phyloP scores from a whole-genome alignment of 2,329 filamentous ascomycete species.

The Madurella fahalii region DNA sequence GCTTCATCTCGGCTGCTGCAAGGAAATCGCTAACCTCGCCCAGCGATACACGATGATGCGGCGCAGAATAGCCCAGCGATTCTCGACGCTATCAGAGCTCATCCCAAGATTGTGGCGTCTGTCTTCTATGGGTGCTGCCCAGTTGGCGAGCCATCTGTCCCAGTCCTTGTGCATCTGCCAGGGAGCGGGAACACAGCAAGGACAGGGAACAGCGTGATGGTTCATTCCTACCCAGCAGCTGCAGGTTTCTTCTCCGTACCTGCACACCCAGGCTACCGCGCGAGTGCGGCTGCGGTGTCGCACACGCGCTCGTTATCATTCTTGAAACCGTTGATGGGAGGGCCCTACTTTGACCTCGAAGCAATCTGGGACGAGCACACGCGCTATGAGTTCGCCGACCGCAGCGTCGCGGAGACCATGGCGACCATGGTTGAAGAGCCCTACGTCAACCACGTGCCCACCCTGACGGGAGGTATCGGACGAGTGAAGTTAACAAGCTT shows the following conservation, averaged over 20 bases:
- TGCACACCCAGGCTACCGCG: conserved; percentile 47
- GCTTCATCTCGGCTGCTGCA: neutral
- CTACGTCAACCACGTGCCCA: conserved; percentile 75
- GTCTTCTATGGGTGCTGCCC: conserved; percentile 20
- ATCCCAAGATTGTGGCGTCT: conserved; percentile 11
- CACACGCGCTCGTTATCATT: conserved; percentile 65
- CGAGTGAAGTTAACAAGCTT: conserved; percentile 59
- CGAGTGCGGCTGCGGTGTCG: conserved; percentile 53
- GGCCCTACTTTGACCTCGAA: conserved; percentile 70
- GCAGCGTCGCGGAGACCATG: conserved; percentile 70
- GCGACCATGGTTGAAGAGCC: conserved; percentile 76
- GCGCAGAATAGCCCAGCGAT: conserved; percentile 14
- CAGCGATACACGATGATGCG: conserved; percentile 6
- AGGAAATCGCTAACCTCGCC: neutral
- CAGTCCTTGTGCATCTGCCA: conserved; percentile 21
- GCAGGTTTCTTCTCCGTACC: conserved; percentile 49
- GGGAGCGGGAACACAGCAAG: neutral
- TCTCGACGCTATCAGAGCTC: neutral
- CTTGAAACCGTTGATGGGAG: conserved; percentile 58
- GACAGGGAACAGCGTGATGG: neutral
- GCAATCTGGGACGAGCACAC: conserved; percentile 77
- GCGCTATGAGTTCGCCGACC: conserved; percentile 63
- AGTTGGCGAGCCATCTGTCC: neutral
- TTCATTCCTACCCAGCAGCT: conserved; percentile 42
- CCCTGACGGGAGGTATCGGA: conserved; percentile 67